Evolutionary conservation across 768 basidiomycete species (phyloP), one percentile per base, ranked within the genome.

Genomic region (Suillus ampliporus): DNA sequence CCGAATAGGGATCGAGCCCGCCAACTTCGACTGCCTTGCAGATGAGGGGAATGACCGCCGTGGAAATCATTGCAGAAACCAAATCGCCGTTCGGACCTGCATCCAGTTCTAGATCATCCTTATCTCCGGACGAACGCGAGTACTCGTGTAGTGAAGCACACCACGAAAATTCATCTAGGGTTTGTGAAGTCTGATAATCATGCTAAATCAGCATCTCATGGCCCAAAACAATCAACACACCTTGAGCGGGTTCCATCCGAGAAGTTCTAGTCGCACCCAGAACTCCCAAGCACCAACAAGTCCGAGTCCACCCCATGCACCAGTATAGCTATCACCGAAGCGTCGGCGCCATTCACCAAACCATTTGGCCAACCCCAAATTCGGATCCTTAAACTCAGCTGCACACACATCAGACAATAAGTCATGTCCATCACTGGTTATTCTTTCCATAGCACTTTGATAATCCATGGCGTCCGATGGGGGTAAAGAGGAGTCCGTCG

Each of bases 201-300:
- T 35, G 41, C 59, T 40, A 37, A 60, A 54, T 69, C 35, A 70
- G 57, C 26, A 46, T 21, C 31, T 43, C 37, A 41, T 38, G 37
- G 60, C 41, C 34, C 38, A 28, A 21, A 50, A 43, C 28, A 57
- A 41, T 1, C 19, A 43, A 77, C 83, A 65, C 69, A 91, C 94
- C 78, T 91, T 84, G 26, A 96, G 80, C 51, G 91, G 93, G 72
- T 95, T 87, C 96, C 96, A 97, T 4, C 89, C 91, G 13, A 94
- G 77, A 65, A 89, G 82, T 77, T 98, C 95, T 61, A 94, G 78
- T 60, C 94, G 81, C n/a, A 87, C 87, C 93, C 94, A 96, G 73
- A 95, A 97, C 74, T 95, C 95, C 94, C 95, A 97, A 53, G 92
- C 92, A 56, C 89, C 89, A 1, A 96, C 88, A 47, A 95, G 83